Evolutionary conservation across 2,329 filamentous ascomycete genomes (phyloP), one percentile per base, ranked within the genome.

Genomic region (Penicillium sp.): DNA sequence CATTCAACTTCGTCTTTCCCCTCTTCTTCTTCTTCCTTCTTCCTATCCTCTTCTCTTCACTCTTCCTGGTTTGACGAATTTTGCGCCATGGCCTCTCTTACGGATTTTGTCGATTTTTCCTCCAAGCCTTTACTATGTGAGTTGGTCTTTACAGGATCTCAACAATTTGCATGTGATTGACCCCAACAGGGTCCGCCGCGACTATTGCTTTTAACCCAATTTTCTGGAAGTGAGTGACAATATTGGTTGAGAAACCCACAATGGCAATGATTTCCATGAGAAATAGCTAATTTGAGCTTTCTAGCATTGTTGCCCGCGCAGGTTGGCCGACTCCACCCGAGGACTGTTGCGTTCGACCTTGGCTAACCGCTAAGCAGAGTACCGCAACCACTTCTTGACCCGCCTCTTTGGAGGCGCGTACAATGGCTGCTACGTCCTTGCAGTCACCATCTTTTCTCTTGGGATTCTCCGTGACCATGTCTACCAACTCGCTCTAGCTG

Each of bases 171-270:
- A 70, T 70, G 68, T 72, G 67, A 70, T 69, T 56, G 46, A 65
- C 62, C 52, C 58, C 61, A 41, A 47, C 52, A 96, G 92, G 94
- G 66, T 90, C 91, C 65, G 90, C 87, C 47, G 82, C 81, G 55
- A 84, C 90, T 52, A 96, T 99, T 77, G 83, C 88, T 48, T 97
- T 99, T 78, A 99, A 99, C 77, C 94, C 94, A 23, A 88, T 94
- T n/a, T 97, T 97, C 77, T 99, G 94, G 94, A 99, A 99, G 92
- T 96, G 83, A 81, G 90, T 83, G 52, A 40, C 41, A 10, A 40
- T 60, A 44, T 36, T 19, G 11, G 50, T 59, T 2, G 62, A 44
- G 39, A 43, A 39, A 36, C 41, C 6, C 16, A 15, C n/a, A 27
- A 39, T n/a, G 4, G 13, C 47, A 47, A 39, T 50, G 19, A 50